phyloP scores from a whole-genome alignment of 208 protist genomes.

The Acanthamoeba culbertsoni region DNA sequence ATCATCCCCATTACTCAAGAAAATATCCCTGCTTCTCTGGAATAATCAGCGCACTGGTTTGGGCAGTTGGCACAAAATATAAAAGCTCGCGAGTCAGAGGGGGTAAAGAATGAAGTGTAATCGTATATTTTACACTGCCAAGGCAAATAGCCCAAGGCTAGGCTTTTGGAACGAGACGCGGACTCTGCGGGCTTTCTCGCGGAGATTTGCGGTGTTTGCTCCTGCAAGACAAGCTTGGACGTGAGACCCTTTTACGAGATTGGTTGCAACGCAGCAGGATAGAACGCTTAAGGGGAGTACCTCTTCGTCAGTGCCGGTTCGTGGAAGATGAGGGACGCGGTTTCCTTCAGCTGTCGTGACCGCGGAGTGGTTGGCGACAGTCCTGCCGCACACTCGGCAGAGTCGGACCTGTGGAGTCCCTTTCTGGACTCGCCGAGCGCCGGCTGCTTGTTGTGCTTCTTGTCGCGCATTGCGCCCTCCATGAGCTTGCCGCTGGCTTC shows the following conservation, averaged over 20 bases:
- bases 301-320: background rate
- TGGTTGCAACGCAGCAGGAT: too few relatives aligned
- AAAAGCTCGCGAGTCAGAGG: background rate
- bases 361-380: background rate
- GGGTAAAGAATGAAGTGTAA: background rate
- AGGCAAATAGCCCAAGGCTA: too few relatives aligned
- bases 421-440: background rate
- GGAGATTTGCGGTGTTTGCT: background rate
- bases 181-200: background rate
- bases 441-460: conserved; percentile 2
- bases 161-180: background rate
- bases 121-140: background rate
- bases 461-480: conserved; percentile 2
- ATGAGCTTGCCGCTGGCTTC: conserved; percentile 18
- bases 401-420: background rate
- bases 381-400: background rate
- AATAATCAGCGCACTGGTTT: too few relatives aligned
- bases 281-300: background rate
- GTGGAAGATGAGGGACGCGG: background rate
- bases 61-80: too few relatives aligned
- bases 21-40: too few relatives aligned
- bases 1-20: too few relatives aligned
- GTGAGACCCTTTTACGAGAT: background rate
- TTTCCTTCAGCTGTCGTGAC: background rate
- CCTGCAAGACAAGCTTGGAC: background rate